phyloP scores from a whole-genome alignment of 2,329 filamentous ascomycete species.

The Pseudonectria buxi region DNA sequence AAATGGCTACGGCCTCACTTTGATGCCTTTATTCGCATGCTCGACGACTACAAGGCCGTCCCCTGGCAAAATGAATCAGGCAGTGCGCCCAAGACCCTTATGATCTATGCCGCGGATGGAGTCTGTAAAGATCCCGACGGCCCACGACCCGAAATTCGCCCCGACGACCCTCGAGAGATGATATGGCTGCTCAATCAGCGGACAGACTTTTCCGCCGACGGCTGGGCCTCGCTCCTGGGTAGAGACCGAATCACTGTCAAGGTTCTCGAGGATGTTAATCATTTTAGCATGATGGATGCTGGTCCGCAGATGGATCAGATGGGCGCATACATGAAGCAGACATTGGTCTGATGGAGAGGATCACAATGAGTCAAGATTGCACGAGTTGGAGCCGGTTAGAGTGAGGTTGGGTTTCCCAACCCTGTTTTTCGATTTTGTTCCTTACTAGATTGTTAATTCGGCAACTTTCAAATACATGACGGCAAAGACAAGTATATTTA shows the following conservation, averaged over 20 bases:
- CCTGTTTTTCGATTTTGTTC: too few relatives aligned
- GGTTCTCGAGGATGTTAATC: slow-evolving; percentile 6
- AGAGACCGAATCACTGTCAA: slow-evolving; percentile 5
- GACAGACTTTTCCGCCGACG: slow-evolving; percentile 49
- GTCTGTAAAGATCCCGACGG: slow-evolving; percentile 62
- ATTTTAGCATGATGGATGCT: slow-evolving; percentile 17
- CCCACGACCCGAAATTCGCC: slow-evolving; percentile 43
- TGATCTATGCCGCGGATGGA: slow-evolving; percentile 68
- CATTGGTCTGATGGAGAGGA: not conserved
- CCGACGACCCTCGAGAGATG: slow-evolving; percentile 51
- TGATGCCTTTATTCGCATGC: slow-evolving; percentile 57
- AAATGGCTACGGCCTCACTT: slow-evolving; percentile 72
- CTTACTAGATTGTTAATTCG: too few relatives aligned
- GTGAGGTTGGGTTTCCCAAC: too few relatives aligned
- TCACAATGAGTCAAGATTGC: too few relatives aligned
- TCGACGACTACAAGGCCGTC: slow-evolving; percentile 62
- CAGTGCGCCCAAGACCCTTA: slow-evolving; percentile 53
- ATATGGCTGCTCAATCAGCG: slow-evolving; percentile 69
- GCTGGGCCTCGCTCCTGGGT: slow-evolving; percentile 16
- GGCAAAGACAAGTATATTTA: too few relatives aligned
- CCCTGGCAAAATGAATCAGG: slow-evolving; percentile 47
- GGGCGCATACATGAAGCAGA: slow-evolving; percentile 4
- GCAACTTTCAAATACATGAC: too few relatives aligned
- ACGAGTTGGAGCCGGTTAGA: too few relatives aligned
- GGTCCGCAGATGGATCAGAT: slow-evolving; percentile 14